phyloP scores from a whole-genome alignment of 2,329 filamentous ascomycete genomes.

The Lasiodiplodia citricola region DNA sequence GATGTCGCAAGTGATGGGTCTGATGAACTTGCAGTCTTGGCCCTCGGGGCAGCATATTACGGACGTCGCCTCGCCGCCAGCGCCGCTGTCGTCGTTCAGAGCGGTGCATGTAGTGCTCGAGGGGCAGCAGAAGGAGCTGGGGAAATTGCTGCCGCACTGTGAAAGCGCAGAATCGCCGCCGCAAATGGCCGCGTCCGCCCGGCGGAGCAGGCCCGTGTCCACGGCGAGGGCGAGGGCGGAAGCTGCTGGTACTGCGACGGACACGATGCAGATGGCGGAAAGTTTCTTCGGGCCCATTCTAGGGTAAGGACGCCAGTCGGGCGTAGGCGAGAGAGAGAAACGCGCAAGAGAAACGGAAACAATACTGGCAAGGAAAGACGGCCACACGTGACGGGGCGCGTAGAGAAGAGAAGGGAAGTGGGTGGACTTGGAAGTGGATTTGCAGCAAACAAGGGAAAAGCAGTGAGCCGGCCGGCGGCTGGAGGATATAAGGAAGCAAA shows the following conservation, averaged over 20 bases:
- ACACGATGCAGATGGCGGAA: conserved; percentile 39
- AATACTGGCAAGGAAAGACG: conserved; percentile 2
- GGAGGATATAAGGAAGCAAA: conserved; percentile 20
- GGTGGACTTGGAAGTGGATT: conserved; percentile 8
- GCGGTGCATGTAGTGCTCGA: conserved; percentile 60
- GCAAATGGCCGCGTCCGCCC: conserved; percentile 52
- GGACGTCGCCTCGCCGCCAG: conserved; percentile 52
- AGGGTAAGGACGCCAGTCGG: conserved; percentile 15
- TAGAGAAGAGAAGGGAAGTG: conserved; percentile 23
- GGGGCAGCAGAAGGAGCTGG: conserved; percentile 71
- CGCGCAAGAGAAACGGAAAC: conserved; percentile 10
- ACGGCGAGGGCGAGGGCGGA: conserved; percentile 34
- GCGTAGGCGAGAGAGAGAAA: conserved; percentile 14
- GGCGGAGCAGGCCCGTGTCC: conserved; percentile 36
- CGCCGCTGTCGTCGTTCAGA: conserved; percentile 63
- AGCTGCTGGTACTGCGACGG: conserved; percentile 31
- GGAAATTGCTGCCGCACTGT: conserved; percentile 62
- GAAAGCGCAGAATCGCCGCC: conserved; percentile 53
- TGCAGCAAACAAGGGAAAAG: conserved; percentile 20
- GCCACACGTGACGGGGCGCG: conserved; percentile 12
- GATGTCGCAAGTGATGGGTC: conserved; percentile 69
- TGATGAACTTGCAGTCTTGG: conserved; percentile 63
- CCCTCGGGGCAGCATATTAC: conserved; percentile 72
- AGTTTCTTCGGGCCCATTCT: conserved; percentile 42
- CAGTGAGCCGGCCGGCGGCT: conserved; percentile 13